Percentiles rank a stretch among this genome's conserved stretches.
Evolutionary conservation across 1,284 basidiomycete genomes (phyloP).

Genomic region (Trichosporon sp.): DNA sequence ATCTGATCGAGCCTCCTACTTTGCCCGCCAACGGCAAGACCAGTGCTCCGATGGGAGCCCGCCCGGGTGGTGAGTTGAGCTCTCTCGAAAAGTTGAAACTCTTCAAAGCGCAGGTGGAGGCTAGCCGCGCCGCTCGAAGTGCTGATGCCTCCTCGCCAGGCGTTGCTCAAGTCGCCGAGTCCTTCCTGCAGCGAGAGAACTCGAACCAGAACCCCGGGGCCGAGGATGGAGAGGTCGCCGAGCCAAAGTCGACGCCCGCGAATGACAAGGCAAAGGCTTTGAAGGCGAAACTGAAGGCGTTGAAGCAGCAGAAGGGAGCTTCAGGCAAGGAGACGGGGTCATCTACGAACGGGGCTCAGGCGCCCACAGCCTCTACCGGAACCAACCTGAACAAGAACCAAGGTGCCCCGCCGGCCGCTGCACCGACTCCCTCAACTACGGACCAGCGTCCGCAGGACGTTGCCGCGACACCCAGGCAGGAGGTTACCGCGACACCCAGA

Average conservation of each 20-base stretch:
- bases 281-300: slow-evolving; percentile 11
- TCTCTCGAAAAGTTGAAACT: slow-evolving; percentile 21
- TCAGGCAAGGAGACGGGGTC: not conserved
- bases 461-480: no score
- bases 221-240: slow-evolving; percentile 10
- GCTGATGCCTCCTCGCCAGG: not conserved
- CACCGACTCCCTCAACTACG: no score
- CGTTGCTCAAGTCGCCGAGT: slow-evolving; percentile 9
- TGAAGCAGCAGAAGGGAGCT: slow-evolving; percentile 1
- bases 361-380: not conserved
- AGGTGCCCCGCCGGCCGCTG: no score
- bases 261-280: slow-evolving; percentile 4
- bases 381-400: not conserved
- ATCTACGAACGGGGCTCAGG: not conserved
- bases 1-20: not conserved
- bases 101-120: slow-evolving; percentile 21
- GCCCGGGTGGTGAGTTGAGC: slow-evolving; percentile 7
- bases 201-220: not conserved
- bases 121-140: slow-evolving; percentile 7
- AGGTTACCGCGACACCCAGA: not conserved
- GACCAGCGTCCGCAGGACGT: no score
- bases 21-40: not conserved
- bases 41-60: not conserved
- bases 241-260: not conserved
- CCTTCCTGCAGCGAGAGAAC: slow-evolving; percentile 9